Conservation (phyloP, 169 alveolate species). For the Eimeria maxima region DNA sequence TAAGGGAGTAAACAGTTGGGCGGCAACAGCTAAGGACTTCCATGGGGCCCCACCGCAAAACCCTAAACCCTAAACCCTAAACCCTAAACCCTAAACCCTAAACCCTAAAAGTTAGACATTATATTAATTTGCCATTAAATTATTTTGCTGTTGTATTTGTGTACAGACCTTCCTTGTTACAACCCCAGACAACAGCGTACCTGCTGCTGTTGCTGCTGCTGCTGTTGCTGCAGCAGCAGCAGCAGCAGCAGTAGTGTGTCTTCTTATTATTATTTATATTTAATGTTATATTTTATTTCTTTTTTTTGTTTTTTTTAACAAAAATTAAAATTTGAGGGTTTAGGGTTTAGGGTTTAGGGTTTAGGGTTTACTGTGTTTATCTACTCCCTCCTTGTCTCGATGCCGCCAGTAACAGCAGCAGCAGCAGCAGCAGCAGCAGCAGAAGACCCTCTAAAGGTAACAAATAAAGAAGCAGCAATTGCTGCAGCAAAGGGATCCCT, state of each 20-base stretch:
- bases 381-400: background rate
- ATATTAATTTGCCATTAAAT: too few species aligned
- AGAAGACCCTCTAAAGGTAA: background rate
- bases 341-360: too few species aligned
- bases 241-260: background rate
- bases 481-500: background rate
- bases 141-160: background rate
- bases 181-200: background rate
- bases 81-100: background rate
- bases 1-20: background rate
- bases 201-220: background rate
- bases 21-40: background rate
- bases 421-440: background rate
- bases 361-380: too few species aligned
- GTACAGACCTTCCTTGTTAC: background rate
- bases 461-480: background rate
- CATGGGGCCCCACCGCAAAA: background rate
- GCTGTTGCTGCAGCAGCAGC: constrained; percentile 20
- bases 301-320: background rate
- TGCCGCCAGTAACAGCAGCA: background rate
- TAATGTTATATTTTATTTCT: background rate
- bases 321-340: too few species aligned
- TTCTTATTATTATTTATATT: background rate
- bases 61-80: constrained; percentile 3
- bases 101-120: background rate